Evolutionary conservation across 2,329 filamentous ascomycete species (phyloP).

Genomic region (Chalaropsis thielavioides): DNA sequence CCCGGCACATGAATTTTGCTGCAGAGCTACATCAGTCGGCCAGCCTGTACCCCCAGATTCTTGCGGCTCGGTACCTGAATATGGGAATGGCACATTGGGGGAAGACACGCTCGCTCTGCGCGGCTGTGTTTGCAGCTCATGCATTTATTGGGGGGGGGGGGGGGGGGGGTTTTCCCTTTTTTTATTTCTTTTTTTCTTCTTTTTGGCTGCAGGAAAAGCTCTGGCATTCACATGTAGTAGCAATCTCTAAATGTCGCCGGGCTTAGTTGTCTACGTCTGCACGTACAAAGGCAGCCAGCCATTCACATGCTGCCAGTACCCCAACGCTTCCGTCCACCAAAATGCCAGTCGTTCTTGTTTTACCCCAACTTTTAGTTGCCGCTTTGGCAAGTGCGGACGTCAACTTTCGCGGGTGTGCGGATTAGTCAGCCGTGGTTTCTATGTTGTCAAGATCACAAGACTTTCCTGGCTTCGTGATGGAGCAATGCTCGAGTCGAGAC

Average conservation of each 20-base stretch:
- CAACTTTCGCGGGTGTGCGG: no score
- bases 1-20: constrained; percentile 1
- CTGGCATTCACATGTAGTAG: background rate
- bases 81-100: background rate
- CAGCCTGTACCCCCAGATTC: background rate
- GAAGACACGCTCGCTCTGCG: background rate
- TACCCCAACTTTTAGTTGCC: background rate
- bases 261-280: background rate
- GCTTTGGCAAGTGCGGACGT: background rate
- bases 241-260: background rate
- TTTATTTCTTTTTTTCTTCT: no score
- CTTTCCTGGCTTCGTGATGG: background rate
- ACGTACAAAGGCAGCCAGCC: background rate
- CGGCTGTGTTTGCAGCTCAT: background rate
- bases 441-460: background rate
- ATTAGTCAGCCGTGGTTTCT: no score
- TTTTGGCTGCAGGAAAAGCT: background rate
- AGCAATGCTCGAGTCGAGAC: background rate
- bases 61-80: constrained; percentile 1
- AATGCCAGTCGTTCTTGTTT: background rate
- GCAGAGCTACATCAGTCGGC: background rate
- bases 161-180: background rate
- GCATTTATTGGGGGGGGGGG: background rate
- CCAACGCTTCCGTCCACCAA: background rate
- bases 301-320: background rate